phyloP scores from a whole-genome alignment of 768 basidiomycete species.

The Naematelia aurantialba region DNA sequence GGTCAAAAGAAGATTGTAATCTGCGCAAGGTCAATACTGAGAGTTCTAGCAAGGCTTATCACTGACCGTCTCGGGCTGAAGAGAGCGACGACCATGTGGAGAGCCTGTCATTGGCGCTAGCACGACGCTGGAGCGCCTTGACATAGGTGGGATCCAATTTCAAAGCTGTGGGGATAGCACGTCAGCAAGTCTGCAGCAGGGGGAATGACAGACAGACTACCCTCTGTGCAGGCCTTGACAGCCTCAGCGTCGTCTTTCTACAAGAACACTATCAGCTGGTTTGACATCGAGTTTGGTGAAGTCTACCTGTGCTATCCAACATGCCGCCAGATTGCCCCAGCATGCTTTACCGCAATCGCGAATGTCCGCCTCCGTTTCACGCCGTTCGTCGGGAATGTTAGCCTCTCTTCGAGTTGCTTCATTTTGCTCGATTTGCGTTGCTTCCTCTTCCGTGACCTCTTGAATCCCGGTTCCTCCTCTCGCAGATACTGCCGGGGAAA shows the following conservation, averaged over 20 bases:
- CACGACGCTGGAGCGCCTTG: slow-evolving; percentile 87
- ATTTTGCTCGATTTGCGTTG: slow-evolving; percentile 29
- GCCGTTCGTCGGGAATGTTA: slow-evolving; percentile 26
- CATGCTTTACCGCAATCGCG: slow-evolving; percentile 66
- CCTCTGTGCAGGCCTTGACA: slow-evolving; percentile 74
- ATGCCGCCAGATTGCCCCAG: slow-evolving; percentile 85
- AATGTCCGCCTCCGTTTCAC: slow-evolving; percentile 55
- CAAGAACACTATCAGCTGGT: background rate
- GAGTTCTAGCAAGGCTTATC: background rate
- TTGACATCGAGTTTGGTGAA: background rate
- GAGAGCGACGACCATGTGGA: slow-evolving; percentile 77
- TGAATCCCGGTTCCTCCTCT: slow-evolving; percentile 29
- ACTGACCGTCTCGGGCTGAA: slow-evolving; percentile 75
- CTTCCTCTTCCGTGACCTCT: slow-evolving; percentile 47
- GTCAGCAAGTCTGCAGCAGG: background rate
- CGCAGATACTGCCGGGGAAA: slow-evolving; percentile 46
- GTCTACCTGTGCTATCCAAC: slow-evolving; percentile 71
- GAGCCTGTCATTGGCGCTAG: slow-evolving; percentile 73
- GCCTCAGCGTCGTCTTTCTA: slow-evolving; percentile 76
- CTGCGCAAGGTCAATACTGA: slow-evolving; percentile 56
- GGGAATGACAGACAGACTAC: slow-evolving; percentile 48
- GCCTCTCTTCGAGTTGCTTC: slow-evolving; percentile 6
- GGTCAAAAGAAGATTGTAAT: slow-evolving; percentile 69
- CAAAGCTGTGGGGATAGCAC: slow-evolving; percentile 58
- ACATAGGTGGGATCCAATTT: slow-evolving; percentile 76